phyloP scores from a whole-genome alignment of 768 basidiomycete species.

The Obba rivulosa region DNA sequence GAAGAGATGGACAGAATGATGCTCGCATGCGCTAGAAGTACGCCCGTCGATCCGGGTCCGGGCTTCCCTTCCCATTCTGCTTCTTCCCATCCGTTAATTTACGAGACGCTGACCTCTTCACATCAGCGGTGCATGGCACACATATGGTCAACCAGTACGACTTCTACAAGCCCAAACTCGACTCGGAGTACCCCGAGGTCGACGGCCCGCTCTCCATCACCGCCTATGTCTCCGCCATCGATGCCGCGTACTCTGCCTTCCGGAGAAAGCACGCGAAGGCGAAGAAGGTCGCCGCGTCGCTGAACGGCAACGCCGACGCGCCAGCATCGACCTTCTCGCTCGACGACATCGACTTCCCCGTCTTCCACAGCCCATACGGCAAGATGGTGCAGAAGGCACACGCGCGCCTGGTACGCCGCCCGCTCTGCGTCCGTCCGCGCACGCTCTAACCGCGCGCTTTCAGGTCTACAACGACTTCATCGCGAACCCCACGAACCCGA shows the following conservation, averaged over 20 bases:
- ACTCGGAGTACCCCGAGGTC: slow-evolving; percentile 93
- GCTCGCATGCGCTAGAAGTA: not conserved
- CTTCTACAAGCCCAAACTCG: slow-evolving; percentile 97
- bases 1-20: too few relatives aligned
- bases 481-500: slow-evolving; percentile 60
- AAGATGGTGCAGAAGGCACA: slow-evolving; percentile 98
- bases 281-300: slow-evolving; percentile 39
- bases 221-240: slow-evolving; percentile 91
- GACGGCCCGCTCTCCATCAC: slow-evolving; percentile 96
- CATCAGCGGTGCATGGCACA: slow-evolving; percentile 85
- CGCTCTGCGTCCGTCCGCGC: not conserved
- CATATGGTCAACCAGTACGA: slow-evolving; percentile 99
- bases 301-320: slow-evolving; percentile 30
- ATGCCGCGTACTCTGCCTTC: slow-evolving; percentile 82
- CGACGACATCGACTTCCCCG: slow-evolving; percentile 83
- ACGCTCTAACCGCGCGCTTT: not conserved
- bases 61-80: not conserved
- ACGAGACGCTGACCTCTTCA: slow-evolving; percentile 1
- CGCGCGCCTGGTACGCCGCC: slow-evolving; percentile 60
- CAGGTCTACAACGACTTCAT: slow-evolving; percentile 86
- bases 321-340: slow-evolving; percentile 57
- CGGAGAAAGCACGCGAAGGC: slow-evolving; percentile 72
- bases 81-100: not conserved
- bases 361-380: slow-evolving; percentile 98
- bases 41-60: not conserved